These are phyloP conservation scores for Pelargonium citronellum DNA, from an alignment of 441 rosid genomes.

Conservation along the genomic window DNA sequence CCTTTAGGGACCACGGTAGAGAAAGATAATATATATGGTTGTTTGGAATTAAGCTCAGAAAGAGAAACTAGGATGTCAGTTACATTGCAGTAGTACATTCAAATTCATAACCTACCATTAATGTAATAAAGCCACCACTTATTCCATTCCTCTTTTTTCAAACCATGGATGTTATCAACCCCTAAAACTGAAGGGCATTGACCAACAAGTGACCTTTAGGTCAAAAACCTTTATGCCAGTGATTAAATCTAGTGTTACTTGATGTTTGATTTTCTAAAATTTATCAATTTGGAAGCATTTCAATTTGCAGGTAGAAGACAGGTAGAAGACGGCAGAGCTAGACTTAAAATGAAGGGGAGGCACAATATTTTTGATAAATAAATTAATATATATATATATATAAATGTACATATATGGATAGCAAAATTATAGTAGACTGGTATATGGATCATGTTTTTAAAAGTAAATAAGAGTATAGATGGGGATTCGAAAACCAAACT, in stretches of 20 bases:
- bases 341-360: too few relatives aligned
- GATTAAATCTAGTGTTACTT: neutral
- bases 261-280: neutral
- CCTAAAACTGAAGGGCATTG: neutral
- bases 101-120: neutral
- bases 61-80: neutral
- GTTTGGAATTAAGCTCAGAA: neutral
- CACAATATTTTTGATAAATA: too few relatives aligned
- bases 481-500: too few relatives aligned
- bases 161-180: neutral
- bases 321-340: neutral
- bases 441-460: too few relatives aligned
- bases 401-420: too few relatives aligned
- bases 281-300: neutral
- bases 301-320: neutral
- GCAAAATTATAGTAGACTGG: too few relatives aligned
- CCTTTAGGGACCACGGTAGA: neutral
- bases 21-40: neutral
- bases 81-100: neutral
- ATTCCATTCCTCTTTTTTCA: neutral
- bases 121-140: neutral
- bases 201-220: neutral
- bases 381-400: too few relatives aligned
- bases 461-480: too few relatives aligned
- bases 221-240: neutral